Evolutionary conservation across 2,329 filamentous ascomycete genomes (phyloP), one percentile per base, ranked within the genome.

Genomic region (Pseudogymnoascus sp.): DNA sequence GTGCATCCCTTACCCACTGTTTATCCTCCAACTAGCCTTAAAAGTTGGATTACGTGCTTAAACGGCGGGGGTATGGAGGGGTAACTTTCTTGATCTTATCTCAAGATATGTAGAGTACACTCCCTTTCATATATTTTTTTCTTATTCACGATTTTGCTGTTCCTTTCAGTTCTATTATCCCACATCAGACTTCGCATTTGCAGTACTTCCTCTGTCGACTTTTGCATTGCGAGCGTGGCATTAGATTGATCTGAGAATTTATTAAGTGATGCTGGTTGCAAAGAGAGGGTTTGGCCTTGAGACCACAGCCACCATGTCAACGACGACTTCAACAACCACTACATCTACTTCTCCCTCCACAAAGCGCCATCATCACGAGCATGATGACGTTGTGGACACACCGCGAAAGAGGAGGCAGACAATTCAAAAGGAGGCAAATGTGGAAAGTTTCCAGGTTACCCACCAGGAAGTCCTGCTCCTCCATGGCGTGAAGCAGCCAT

Each of bases 391-490:
- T 2, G 51, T 57, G n/a, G 51, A 57, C 2, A 57, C 11, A 19
- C 51, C 51, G 28, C 25, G 51, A 10, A 57, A 57, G 25, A 31
- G 51, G 51, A 57, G 51, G 8, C 51, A 57, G 13, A 57, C 51
- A 34, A 57, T 57, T 13, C 8, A 10, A 14, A 28, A 57, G 7
- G 51, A 57, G n/a, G 8, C 5, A 34, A 31, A n/a, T 19, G 25
- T 34, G 25, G 60, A 61, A 2, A 43, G n/a, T 13, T 45, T 61
- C 34, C 34, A 61, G 16, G 21, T 61, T 28, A 43, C 34, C 16
- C 62, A 65, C 63, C 83, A 85, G 65, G 76, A 77, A 6, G 81
- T 79, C 0, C 70, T 85, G 5, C 69, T 85, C 16, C 71, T 85
- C 2, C 78, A 83, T 68, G 81, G 75, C 0, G 73, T 79, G 31